These are phyloP conservation scores for Candida pseudocylindracea DNA, from an alignment of 1,139 yeast genomes.

Conservation along the genomic window DNA sequence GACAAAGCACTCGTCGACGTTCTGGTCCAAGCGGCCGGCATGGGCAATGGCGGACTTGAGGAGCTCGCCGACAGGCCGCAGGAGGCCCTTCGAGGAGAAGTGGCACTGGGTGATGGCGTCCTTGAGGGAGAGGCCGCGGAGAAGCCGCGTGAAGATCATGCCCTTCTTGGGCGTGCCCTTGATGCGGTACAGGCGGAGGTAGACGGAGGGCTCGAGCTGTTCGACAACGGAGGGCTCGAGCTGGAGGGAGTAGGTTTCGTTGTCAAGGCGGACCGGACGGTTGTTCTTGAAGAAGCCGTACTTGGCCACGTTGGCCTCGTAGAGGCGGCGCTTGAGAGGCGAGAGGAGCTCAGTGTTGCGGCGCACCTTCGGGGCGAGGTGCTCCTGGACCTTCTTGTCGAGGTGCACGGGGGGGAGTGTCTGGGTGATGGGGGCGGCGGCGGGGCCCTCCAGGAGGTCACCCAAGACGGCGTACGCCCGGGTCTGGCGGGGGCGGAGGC, in stretches of 20 bases:
- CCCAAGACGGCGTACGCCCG: too few species aligned
- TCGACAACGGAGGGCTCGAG: constrained; percentile 31
- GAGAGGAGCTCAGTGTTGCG: too few species aligned
- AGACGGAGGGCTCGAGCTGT: constrained; percentile 77
- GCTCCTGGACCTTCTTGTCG: too few species aligned
- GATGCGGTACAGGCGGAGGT: constrained; percentile 53
- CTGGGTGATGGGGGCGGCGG: too few species aligned
- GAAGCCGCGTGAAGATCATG: constrained; percentile 55
- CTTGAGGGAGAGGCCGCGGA: constrained; percentile 45
- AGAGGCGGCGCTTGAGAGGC: constrained; percentile 35
- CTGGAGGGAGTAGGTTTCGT: constrained; percentile 22
- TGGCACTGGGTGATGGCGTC: constrained; percentile 86
- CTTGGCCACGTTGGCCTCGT: constrained; percentile 30
- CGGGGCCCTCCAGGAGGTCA: too few species aligned
- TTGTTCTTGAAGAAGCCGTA: constrained; percentile 62
- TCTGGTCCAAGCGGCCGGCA: constrained; percentile 26
- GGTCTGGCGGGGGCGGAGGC: too few species aligned
- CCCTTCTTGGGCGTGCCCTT: constrained; percentile 81
- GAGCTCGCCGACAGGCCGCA: constrained; percentile 60
- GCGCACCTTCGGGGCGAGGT: too few species aligned
- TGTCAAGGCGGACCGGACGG: constrained; percentile 21
- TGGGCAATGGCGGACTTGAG: constrained; percentile 13
- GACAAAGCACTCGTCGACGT: constrained; percentile 42
- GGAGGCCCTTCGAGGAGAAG: constrained; percentile 61
- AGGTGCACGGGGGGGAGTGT: too few species aligned